phyloP scores from a whole-genome alignment of 768 basidiomycete species.

The Naganishia antarctica region DNA sequence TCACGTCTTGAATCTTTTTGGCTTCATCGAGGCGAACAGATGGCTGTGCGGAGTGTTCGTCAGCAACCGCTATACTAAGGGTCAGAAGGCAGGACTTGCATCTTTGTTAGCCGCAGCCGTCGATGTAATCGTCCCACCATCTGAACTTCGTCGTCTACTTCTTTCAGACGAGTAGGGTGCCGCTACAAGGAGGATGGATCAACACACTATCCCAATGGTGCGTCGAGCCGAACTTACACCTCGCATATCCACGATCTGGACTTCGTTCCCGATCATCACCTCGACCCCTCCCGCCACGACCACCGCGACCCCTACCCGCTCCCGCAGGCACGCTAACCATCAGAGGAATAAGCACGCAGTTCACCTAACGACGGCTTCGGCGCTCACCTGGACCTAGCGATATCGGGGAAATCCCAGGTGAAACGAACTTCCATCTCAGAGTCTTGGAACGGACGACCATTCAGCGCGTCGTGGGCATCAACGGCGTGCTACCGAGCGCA shows the following conservation, averaged over 20 bases:
- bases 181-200: background rate
- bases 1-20: slow-evolving; percentile 27
- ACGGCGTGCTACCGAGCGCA: background rate
- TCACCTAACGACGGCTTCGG: background rate
- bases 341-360: background rate
- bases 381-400: slow-evolving; percentile 15
- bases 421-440: slow-evolving; percentile 83
- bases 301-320: slow-evolving; percentile 12
- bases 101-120: background rate
- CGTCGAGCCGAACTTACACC: slow-evolving; percentile 9
- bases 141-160: slow-evolving; percentile 17
- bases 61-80: background rate
- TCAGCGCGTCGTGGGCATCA: slow-evolving; percentile 58
- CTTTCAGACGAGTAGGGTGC: slow-evolving; percentile 12
- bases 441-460: slow-evolving; percentile 72
- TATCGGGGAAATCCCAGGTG: slow-evolving; percentile 66
- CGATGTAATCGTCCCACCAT: background rate
- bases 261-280: slow-evolving; percentile 35
- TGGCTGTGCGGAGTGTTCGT: background rate
- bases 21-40: slow-evolving; percentile 21
- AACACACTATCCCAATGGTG: background rate
- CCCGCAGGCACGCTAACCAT: slow-evolving; percentile 3
- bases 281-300: slow-evolving; percentile 44
- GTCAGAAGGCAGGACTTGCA: background rate
- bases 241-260: background rate